A percentile compares a stretch with the other conserved stretches of the same genome.
phyloP scores from a whole-genome alignment of 1,284 basidiomycete genomes.

The Neonothopanus nambi region DNA sequence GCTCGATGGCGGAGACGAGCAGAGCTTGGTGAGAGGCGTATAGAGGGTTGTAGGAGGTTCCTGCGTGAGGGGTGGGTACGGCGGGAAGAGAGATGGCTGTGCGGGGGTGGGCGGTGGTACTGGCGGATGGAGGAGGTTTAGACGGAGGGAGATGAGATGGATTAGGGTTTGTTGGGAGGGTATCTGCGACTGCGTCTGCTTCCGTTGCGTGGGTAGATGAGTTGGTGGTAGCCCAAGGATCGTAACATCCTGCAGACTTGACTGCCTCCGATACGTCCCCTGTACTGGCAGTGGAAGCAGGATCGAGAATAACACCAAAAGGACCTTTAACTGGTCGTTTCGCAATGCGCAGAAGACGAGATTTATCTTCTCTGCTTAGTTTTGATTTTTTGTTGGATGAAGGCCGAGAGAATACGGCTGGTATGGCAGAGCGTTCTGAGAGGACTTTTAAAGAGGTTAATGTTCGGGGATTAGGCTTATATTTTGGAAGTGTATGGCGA shows the following conservation, averaged over 20 bases:
- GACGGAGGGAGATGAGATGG: constrained; percentile 9
- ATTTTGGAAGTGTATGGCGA: constrained; percentile 55
- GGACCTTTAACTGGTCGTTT: constrained; percentile 70
- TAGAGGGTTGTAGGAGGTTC: constrained; percentile 93
- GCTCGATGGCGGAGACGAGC: constrained; percentile 66
- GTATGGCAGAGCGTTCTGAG: constrained; percentile 80
- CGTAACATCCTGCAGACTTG: constrained; percentile 70
- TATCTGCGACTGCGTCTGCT: too few species aligned
- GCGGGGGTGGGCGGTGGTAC: constrained; percentile 44
- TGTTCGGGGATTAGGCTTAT: constrained; percentile 48
- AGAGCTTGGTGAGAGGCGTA: constrained; percentile 77
- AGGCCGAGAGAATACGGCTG: constrained; percentile 70
- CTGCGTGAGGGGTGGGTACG: constrained; percentile 77
- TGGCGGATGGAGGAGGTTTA: constrained; percentile 43
- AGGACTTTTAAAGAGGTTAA: constrained; percentile 85
- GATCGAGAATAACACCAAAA: constrained; percentile 68
- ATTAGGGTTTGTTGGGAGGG: background rate
- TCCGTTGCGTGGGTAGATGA: background rate
- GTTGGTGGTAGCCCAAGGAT: constrained; percentile 53
- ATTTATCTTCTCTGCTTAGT: constrained; percentile 66
- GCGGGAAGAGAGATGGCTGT: constrained; percentile 63
- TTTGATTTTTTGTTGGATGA: constrained; percentile 39
- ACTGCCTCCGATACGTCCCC: constrained; percentile 63
- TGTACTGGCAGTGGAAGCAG: constrained; percentile 18
- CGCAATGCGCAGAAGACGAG: constrained; percentile 71